phyloP scores from a whole-genome alignment of 768 basidiomycete species.

The Tricholoma sp. region DNA sequence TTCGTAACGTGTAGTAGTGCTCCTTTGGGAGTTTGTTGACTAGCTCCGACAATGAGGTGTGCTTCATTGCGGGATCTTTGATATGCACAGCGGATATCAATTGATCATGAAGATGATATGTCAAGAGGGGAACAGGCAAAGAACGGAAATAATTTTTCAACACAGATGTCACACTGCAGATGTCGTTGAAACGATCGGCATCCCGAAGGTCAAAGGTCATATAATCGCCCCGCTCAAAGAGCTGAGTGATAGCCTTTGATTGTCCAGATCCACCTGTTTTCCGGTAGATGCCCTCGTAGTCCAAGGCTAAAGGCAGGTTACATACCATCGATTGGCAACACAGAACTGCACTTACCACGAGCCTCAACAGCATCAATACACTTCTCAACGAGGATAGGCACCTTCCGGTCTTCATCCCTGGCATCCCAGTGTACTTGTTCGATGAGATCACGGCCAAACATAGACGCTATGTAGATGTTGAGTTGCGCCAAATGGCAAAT shows the following conservation, averaged over 20 bases:
- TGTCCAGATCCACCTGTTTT: slow-evolving; percentile 94
- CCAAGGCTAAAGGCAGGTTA: slow-evolving; percentile 53
- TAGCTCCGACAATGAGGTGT: slow-evolving; percentile 56
- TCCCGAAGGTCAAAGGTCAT: slow-evolving; percentile 83
- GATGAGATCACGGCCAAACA: slow-evolving; percentile 86
- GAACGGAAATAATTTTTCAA: slow-evolving; percentile 94
- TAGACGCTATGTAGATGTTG: slow-evolving; percentile 50
- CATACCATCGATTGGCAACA: not conserved
- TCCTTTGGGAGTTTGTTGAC: slow-evolving; percentile 76
- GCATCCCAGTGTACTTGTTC: slow-evolving; percentile 78
- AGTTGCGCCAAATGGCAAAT: slow-evolving; percentile 8
- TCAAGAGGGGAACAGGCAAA: slow-evolving; percentile 87
- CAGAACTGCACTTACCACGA: slow-evolving; percentile 49
- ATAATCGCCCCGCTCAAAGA: slow-evolving; percentile 94
- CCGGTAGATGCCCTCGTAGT: slow-evolving; percentile 97
- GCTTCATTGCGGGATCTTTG: slow-evolving; percentile 56
- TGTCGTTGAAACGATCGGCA: slow-evolving; percentile 90
- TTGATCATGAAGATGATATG: slow-evolving; percentile 85
- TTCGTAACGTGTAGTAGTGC: slow-evolving; percentile 80
- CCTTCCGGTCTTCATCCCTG: slow-evolving; percentile 49
- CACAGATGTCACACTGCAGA: slow-evolving; percentile 94
- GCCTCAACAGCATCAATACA: slow-evolving; percentile 93
- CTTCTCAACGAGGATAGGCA: slow-evolving; percentile 91
- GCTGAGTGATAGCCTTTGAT: slow-evolving; percentile 87
- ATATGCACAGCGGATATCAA: slow-evolving; percentile 77